Conservation (phyloP, 495 filamentous ascomycete genomes). For the Penicillium daleae region DNA sequence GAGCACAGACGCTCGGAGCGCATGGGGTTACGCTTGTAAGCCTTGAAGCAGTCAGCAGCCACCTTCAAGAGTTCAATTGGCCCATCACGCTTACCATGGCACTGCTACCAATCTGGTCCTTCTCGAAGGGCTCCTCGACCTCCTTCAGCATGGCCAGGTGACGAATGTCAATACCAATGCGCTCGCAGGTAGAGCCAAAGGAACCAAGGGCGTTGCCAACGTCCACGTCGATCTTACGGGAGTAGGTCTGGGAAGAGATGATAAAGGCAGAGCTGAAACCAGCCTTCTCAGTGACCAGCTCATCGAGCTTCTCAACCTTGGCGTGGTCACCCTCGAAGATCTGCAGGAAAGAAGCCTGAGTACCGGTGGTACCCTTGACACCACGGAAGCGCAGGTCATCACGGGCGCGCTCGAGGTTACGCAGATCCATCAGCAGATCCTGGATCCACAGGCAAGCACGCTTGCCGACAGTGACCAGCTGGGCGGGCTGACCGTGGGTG, state of each 20-base stretch:
- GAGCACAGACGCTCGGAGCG: slow-evolving; percentile 81
- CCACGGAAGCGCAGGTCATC: slow-evolving; percentile 82
- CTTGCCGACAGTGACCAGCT: slow-evolving; percentile 82
- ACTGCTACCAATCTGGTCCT: slow-evolving; percentile 56
- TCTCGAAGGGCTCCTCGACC: slow-evolving; percentile 92
- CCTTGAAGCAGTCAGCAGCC: slow-evolving; percentile 47
- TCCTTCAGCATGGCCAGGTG: slow-evolving; percentile 80
- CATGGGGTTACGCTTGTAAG: slow-evolving; percentile 94
- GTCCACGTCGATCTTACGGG: slow-evolving; percentile 82
- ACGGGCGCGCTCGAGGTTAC: slow-evolving; percentile 75
- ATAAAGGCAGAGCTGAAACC: slow-evolving; percentile 75
- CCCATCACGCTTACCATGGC: slow-evolving; percentile 47
- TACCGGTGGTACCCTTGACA: slow-evolving; percentile 78
- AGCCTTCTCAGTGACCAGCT: slow-evolving; percentile 80
- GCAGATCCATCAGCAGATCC: slow-evolving; percentile 85
- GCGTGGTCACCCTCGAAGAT: slow-evolving; percentile 80
- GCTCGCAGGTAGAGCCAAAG: slow-evolving; percentile 81
- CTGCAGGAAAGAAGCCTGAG: slow-evolving; percentile 77
- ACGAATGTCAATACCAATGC: slow-evolving; percentile 74
- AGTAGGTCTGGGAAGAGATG: slow-evolving; percentile 81
- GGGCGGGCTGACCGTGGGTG: slow-evolving; percentile 83
- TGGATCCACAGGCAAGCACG: slow-evolving; percentile 80
- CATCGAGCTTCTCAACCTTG: slow-evolving; percentile 75
- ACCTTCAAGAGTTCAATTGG: slow-evolving; percentile 1
- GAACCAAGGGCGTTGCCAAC: slow-evolving; percentile 79